These are phyloP conservation scores for Dictyostelium intermedium DNA, from an alignment of 78 protist species.

Conservation along the genomic window DNA sequence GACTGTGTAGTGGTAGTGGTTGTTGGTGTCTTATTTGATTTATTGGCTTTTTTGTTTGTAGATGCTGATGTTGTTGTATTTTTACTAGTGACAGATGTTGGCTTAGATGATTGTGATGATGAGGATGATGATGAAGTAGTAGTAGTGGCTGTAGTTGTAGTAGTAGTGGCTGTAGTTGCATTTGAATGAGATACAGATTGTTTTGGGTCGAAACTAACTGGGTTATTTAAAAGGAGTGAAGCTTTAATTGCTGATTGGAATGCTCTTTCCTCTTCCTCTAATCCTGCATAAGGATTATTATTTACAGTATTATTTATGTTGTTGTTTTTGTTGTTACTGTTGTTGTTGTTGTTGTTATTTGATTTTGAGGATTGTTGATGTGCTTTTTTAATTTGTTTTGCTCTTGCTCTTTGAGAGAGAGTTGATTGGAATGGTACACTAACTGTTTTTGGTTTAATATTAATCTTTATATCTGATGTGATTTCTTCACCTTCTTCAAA, in stretches of 20 bases:
- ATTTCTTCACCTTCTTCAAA: not conserved
- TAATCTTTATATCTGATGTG: not conserved
- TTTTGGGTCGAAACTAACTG: not conserved
- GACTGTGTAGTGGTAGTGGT: not conserved
- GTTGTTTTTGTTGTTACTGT: not conserved
- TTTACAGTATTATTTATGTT: not conserved
- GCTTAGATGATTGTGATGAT: not conserved
- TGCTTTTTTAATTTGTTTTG: not conserved
- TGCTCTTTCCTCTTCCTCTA: constrained; percentile 4
- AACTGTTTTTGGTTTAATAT: not conserved
- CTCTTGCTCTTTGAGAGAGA: not conserved
- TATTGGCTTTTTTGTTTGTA: not conserved
- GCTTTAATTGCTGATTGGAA: not conserved
- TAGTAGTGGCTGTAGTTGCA: not conserved
- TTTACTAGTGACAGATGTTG: not conserved
- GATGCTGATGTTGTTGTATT: not conserved
- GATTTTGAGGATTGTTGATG: not conserved
- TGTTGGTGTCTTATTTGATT: not conserved
- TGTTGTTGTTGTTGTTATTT: not conserved
- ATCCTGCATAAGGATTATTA: constrained; percentile 3
- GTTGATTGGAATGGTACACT: not conserved
- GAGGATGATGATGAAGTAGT: not conserved
- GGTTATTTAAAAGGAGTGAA: not conserved
- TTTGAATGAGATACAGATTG: not conserved
- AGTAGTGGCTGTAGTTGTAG: not conserved